phyloP scores from a whole-genome alignment of 2,329 filamentous ascomycete species.

The Monilinia vaccinii-corymbosi region DNA sequence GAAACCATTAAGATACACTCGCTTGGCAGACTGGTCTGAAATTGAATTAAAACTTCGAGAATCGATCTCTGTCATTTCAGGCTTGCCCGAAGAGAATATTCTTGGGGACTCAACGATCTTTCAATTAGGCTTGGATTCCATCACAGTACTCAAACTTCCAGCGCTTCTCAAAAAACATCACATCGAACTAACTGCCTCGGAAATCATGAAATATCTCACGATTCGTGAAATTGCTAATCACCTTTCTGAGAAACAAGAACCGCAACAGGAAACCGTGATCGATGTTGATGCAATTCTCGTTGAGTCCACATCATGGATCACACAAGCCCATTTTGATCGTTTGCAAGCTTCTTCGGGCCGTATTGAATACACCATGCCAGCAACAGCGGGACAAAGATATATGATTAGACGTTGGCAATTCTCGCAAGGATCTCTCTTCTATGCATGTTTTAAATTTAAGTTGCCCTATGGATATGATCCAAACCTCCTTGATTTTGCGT shows the following conservation, averaged over 20 bases:
- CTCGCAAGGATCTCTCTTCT: slow-evolving; percentile 58
- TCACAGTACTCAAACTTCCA: slow-evolving; percentile 78
- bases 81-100: slow-evolving; percentile 49
- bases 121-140: slow-evolving; percentile 82
- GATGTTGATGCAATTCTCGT: slow-evolving; percentile 35
- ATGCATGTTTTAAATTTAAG: slow-evolving; percentile 56
- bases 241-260: slow-evolving; percentile 16
- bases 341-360: slow-evolving; percentile 35
- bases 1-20: background rate
- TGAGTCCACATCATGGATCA: slow-evolving; percentile 32
- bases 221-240: slow-evolving; percentile 52
- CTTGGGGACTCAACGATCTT: slow-evolving; percentile 58
- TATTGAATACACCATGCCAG: slow-evolving; percentile 50
- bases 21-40: slow-evolving; percentile 29
- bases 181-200: slow-evolving; percentile 57
- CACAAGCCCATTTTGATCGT: slow-evolving; percentile 30
- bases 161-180: slow-evolving; percentile 56
- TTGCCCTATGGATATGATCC: slow-evolving; percentile 33
- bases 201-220: slow-evolving; percentile 59
- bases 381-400: slow-evolving; percentile 69
- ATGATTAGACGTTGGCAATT: slow-evolving; percentile 72
- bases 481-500: slow-evolving; percentile 44
- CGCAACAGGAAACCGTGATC: slow-evolving; percentile 21
- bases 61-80: slow-evolving; percentile 50
- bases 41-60: slow-evolving; percentile 34